These are phyloP conservation scores for Thalassiosira exigua DNA, from an alignment of 352 stramenopile genomes.

Conservation along the genomic window DNA sequence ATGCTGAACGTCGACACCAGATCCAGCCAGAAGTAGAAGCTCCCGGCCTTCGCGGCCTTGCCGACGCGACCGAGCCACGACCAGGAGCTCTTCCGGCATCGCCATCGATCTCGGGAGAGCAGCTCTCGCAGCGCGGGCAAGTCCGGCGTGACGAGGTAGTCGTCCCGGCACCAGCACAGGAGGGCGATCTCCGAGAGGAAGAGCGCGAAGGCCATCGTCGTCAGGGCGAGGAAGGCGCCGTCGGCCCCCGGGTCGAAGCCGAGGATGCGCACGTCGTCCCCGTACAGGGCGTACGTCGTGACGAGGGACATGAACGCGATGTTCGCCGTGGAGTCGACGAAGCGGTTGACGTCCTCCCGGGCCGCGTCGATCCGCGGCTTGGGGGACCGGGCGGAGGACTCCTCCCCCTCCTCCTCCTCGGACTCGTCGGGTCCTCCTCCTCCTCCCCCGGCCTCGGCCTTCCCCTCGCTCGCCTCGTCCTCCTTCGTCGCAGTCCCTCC, in stretches of 20 bases:
- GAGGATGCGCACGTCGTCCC: conserved; percentile 90
- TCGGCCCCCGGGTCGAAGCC: conserved; percentile 86
- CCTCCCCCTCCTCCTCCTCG: background rate
- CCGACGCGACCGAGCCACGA: conserved; percentile 69
- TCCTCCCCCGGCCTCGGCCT: background rate
- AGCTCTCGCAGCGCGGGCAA: conserved; percentile 25
- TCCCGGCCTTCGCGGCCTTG: conserved; percentile 80
- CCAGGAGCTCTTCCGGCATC: conserved; percentile 18
- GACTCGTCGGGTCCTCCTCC: background rate
- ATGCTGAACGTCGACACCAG: conserved; percentile 92
- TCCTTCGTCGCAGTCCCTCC: background rate
- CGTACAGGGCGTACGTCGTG: conserved; percentile 92
- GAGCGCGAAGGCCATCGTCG: conserved; percentile 88
- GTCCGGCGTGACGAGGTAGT: conserved; percentile 56
- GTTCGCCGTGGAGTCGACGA: conserved; percentile 87
- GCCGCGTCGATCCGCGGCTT: background rate
- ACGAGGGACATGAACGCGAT: conserved; percentile 89
- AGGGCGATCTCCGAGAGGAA: conserved; percentile 90
- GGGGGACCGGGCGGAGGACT: too few relatives aligned
- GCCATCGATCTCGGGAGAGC: conserved; percentile 23
- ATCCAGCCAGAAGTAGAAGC: conserved; percentile 96
- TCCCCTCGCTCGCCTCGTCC: background rate
- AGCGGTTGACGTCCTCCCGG: conserved; percentile 13
- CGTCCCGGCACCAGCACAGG: conserved; percentile 64
- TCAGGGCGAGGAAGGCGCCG: conserved; percentile 87